Evolutionary conservation across 2,329 filamentous ascomycete genomes (phyloP).

Genomic region (Nemania diffusa): DNA sequence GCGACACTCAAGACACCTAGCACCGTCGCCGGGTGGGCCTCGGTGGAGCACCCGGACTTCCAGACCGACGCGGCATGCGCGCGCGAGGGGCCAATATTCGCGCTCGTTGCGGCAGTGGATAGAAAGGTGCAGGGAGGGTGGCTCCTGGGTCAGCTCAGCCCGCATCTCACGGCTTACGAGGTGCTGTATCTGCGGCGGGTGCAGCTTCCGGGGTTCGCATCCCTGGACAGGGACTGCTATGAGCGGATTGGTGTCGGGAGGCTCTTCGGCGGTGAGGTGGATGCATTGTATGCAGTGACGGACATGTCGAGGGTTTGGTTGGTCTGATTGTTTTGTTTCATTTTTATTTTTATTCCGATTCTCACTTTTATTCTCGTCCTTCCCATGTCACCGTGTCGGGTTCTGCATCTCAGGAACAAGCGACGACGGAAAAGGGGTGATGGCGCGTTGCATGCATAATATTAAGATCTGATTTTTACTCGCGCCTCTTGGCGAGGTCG

Average conservation of each 20-base stretch:
- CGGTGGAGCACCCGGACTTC: slow-evolving; percentile 12
- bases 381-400: slow-evolving; percentile 7
- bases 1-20: slow-evolving; percentile 6
- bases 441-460: slow-evolving; percentile 22
- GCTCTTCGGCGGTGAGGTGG: slow-evolving; percentile 29
- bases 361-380: background rate
- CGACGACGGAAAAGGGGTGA: background rate
- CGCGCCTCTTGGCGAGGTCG: slow-evolving; percentile 22
- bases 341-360: background rate
- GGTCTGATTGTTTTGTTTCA: slow-evolving; percentile 10
- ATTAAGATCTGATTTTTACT: slow-evolving; percentile 27
- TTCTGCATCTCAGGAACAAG: slow-evolving; percentile 9
- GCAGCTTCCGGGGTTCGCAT: slow-evolving; percentile 14
- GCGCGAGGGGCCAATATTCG: background rate
- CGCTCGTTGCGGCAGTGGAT: slow-evolving; percentile 10
- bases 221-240: slow-evolving; percentile 20
- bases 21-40: slow-evolving; percentile 27
- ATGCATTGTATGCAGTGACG: slow-evolving; percentile 20
- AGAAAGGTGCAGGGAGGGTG: slow-evolving; percentile 20
- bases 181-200: slow-evolving; percentile 19
- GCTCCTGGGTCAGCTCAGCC: slow-evolving; percentile 18
- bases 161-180: slow-evolving; percentile 23
- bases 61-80: slow-evolving; percentile 15
- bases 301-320: slow-evolving; percentile 27
- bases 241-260: slow-evolving; percentile 32